These are phyloP conservation scores for Anacardium occidentale DNA, from an alignment of 345 rosid species.

Conservation along the genomic window DNA sequence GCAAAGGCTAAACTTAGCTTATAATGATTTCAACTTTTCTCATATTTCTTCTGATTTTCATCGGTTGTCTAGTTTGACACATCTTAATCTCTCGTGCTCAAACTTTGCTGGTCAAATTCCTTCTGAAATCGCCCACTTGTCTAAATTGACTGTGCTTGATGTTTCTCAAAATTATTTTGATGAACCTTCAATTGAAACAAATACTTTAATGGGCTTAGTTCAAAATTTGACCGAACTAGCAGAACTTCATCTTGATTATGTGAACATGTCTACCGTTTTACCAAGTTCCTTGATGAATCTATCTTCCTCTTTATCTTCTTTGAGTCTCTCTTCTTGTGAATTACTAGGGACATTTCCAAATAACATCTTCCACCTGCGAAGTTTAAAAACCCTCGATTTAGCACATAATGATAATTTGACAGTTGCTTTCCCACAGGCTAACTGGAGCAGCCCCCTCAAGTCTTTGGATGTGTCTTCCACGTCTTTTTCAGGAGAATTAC, in stretches of 20 bases:
- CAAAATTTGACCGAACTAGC: not conserved
- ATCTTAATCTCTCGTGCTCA: not conserved
- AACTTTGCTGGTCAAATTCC: not conserved
- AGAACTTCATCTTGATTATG: not conserved
- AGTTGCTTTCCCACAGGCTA: conserved; percentile 3
- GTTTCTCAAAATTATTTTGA: too few relatives aligned
- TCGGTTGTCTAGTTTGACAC: not conserved
- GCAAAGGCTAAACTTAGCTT: not conserved
- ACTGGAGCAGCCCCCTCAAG: not conserved
- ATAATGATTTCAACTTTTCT: not conserved
- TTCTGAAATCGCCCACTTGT: not conserved
- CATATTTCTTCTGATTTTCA: not conserved
- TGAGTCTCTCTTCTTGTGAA: not conserved
- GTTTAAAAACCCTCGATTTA: not conserved
- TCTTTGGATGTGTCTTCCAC: not conserved
- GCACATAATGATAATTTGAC: not conserved
- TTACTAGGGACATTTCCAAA: not conserved
- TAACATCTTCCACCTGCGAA: not conserved
- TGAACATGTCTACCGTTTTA: not conserved
- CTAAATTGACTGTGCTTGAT: too few relatives aligned
- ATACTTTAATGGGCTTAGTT: not conserved
- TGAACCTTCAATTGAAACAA: not conserved
- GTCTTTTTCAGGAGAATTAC: not conserved
- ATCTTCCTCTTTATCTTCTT: not conserved
- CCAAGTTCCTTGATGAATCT: not conserved